Conservation (phyloP, 176 grass and related monocot species). For the Sorghum bicolor region Sorghum_bicolor_NCBIv3 NC_012876.2:60316001-60316500, state of each 20-base stretch:
- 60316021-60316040: neutral
- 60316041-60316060: neutral
- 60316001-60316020: neutral
- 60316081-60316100: neutral
- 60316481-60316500: neutral
- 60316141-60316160: neutral
- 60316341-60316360: neutral
- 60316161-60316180: neutral
- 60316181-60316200: neutral
- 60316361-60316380: neutral
- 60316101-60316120: neutral
- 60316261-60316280: neutral
- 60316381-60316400: neutral
- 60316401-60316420: neutral
- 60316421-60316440: neutral
- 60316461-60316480: neutral
- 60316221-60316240: neutral
- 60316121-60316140: neutral
- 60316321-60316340: constrained; percentile 76
- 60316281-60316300: constrained; percentile 53
- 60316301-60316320: constrained; percentile 94
- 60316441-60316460: neutral
- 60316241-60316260: neutral
- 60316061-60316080: neutral
- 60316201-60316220: neutral